Conservation (phyloP, 1,139 yeast species). For the Casaregolazyma suthepensis region DNA sequence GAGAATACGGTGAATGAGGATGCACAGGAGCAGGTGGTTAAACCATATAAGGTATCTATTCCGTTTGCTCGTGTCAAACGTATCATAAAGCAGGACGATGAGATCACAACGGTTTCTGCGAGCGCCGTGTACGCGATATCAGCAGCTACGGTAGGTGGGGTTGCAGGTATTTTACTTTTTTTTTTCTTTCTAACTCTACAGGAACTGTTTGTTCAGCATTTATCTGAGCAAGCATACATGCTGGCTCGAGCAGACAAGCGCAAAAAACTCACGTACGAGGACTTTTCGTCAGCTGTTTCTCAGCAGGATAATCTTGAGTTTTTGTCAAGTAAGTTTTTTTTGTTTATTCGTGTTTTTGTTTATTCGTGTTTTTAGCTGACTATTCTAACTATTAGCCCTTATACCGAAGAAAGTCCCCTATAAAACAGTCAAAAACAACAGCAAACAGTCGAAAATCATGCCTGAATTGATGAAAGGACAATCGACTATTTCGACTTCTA, state of each 20-base stretch:
- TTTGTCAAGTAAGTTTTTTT: constrained; percentile 33
- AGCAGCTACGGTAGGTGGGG: constrained; percentile 53
- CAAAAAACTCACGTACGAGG: constrained; percentile 66
- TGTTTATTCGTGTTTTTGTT: background rate
- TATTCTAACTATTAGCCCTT: constrained; percentile 13
- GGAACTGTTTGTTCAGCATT: constrained; percentile 72
- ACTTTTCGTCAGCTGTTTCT: constrained; percentile 66
- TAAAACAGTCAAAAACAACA: constrained; percentile 14
- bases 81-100: constrained; percentile 82
- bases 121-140: constrained; percentile 80
- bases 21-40: background rate
- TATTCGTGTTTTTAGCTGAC: too few species aligned
- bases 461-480: constrained; percentile 11
- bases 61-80: constrained; percentile 80
- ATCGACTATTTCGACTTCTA: constrained; percentile 9
- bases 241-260: constrained; percentile 64
- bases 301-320: constrained; percentile 64
- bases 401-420: constrained; percentile 30
- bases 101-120: constrained; percentile 67
- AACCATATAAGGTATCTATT: constrained; percentile 25
- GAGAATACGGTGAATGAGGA: background rate
- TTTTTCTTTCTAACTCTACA: background rate
- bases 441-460: constrained; percentile 1
- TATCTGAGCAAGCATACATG: constrained; percentile 73
- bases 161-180: background rate